Base-by-base conservation (phyloP, 768 basidiomycete genomes). In the Boletus reticuloceps region DNA sequence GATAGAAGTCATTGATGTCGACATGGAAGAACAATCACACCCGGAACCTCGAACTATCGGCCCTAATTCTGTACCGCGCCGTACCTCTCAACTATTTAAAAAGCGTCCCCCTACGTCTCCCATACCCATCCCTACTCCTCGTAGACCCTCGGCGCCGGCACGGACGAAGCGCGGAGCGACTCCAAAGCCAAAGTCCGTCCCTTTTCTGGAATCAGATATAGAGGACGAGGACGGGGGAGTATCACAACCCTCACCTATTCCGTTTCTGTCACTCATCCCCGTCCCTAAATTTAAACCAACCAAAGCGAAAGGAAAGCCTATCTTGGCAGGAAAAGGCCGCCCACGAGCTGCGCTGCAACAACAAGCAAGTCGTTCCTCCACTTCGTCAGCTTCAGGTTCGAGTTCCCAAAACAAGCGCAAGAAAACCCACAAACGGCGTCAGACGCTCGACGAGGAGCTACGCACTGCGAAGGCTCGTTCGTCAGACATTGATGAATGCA, bases 401-500 rank as follows among this genome's bases (percentile, higher is more conserved):
- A 39, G 29, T 32, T 51, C 60, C 6, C 66, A 64, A 44, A 47
- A 12, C 12, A 67, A 59, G 19, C 60, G 52, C 22, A 70, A 59
- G 49, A 66, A 56, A 38, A 55, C 42, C 14, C 56, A 48, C 27
- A 71, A 57, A 56, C 70, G 74, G n/a, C 77, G 81, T 39, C 74
- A 75, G 56, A 89, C 87, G 5, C 74, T 91, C 5, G 85, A 89
- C 47, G 80, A 88, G 58, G 89, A 91, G 66, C 57, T 91, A 16
- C 78, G 77, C 14, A 69, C 67, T 51, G 84, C 82, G 3, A 66
- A 73, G 25, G 73, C 69, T 1, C 72, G 71, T 34, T 67, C 67
- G 13, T 69, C 63, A 8, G 69, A 66, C 27, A 25, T 60, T 13
- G 66, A 69, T 34, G 71, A 74, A 20, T 67, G 66, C 38, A 76